Conservation (phyloP, 2,329 filamentous ascomycete genomes). For the Akanthomyces lecanii region DNA sequence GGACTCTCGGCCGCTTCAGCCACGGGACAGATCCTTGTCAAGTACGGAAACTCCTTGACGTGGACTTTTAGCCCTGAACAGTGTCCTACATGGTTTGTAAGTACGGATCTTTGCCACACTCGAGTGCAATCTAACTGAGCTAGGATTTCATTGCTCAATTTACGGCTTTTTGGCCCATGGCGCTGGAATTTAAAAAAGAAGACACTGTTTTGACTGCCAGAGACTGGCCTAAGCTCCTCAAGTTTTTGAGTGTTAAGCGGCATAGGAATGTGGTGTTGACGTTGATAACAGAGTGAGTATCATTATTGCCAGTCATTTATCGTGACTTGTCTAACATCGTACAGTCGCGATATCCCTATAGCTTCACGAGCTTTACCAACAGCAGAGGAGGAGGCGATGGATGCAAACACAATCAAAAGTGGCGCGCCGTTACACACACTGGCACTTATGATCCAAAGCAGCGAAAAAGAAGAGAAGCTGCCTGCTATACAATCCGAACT, state of each 20-base stretch:
- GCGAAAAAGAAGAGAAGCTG: conserved; percentile 12
- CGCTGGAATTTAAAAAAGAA: conserved; percentile 34
- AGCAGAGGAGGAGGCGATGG: not conserved
- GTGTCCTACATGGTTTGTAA: conserved; percentile 44
- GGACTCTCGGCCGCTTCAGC: conserved; percentile 17
- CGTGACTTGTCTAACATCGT: not conserved
- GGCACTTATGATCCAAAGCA: conserved; percentile 8
- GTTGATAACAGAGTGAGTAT: conserved; percentile 23
- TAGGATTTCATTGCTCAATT: conserved; percentile 40
- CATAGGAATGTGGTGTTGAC: conserved; percentile 23
- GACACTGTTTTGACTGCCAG: conserved; percentile 26
- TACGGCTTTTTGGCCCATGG: conserved; percentile 38
- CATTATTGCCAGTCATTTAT: not conserved
- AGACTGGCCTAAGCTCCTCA: conserved; percentile 30
- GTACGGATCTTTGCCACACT: conserved; percentile 14
- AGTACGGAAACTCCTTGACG: conserved; percentile 30
- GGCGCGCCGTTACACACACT: not conserved
- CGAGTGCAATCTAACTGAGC: conserved; percentile 9
- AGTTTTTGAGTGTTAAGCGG: conserved; percentile 21
- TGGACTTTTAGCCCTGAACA: conserved; percentile 38
- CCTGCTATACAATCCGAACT: conserved; percentile 19
- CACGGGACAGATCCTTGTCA: conserved; percentile 31
- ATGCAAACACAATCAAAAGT: not conserved
- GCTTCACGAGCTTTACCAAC: not conserved
- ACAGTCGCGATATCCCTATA: not conserved